These are phyloP conservation scores for Claviceps capensis DNA, from an alignment of 2,329 filamentous ascomycete genomes.

Conservation along the genomic window DNA sequence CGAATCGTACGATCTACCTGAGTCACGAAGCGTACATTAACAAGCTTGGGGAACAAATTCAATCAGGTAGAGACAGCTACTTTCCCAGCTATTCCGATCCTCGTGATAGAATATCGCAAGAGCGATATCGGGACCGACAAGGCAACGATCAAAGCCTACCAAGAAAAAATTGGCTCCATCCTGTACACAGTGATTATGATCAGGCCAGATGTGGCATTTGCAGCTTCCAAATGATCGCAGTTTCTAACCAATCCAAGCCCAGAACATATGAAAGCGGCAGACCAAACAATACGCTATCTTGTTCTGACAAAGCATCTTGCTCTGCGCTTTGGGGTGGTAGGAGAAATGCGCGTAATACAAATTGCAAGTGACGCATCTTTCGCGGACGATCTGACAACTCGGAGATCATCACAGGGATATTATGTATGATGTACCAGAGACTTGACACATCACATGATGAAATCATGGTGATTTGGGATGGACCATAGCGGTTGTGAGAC, in stretches of 20 bases:
- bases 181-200: not conserved
- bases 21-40: not conserved
- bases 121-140: not conserved
- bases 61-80: not conserved
- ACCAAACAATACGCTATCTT: not conserved
- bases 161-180: not conserved
- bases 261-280: not conserved
- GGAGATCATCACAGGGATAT: not conserved
- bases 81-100: not conserved
- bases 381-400: not conserved
- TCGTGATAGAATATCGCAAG: not conserved
- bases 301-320: not conserved
- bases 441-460: too few relatives aligned
- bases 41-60: not conserved
- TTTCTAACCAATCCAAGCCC: not conserved
- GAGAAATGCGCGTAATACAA: not conserved
- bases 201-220: not conserved
- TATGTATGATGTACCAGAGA: too few relatives aligned
- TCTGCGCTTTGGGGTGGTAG: not conserved
- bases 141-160: not conserved
- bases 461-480: too few relatives aligned
- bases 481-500: too few relatives aligned
- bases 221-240: not conserved
- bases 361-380: not conserved
- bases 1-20: not conserved